Evolutionary conservation across 768 basidiomycete genomes (phyloP).

Genomic region (Jaapia argillacea): DNA sequence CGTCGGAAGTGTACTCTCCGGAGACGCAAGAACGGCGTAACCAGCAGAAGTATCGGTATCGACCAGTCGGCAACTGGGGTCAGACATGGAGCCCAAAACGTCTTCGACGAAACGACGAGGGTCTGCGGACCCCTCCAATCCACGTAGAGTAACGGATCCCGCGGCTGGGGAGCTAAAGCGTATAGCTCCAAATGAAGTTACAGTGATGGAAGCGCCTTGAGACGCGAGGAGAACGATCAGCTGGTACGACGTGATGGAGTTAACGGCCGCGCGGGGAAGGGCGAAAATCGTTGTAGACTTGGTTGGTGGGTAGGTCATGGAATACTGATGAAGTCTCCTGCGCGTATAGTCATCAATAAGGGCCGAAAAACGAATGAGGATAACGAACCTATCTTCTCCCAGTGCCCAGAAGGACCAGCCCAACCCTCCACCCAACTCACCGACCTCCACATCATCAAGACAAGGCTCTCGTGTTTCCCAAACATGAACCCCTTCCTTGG

Average conservation of each 20-base stretch:
- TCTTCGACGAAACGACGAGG: conserved; percentile 1
- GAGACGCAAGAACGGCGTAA: neutral
- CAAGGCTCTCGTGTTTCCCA: conserved; percentile 2
- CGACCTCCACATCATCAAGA: conserved; percentile 10
- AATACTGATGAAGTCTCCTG: conserved; percentile 1
- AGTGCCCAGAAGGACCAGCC: conserved; percentile 17
- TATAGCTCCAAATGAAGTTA: conserved; percentile 1
- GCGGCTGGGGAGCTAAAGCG: conserved; percentile 5
- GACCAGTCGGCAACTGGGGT: neutral
- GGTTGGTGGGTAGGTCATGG: neutral
- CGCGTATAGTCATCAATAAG: neutral
- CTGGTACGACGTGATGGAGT: conserved; percentile 8
- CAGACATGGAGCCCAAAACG: neutral
- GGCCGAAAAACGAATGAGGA: neutral
- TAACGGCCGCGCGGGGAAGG: conserved; percentile 5
- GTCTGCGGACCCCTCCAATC: no score
- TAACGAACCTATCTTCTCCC: neutral
- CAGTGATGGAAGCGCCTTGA: conserved; percentile 4
- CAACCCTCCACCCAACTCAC: conserved; percentile 11
- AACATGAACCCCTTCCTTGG: conserved; percentile 4
- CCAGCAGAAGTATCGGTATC: neutral
- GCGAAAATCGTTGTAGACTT: conserved; percentile 9
- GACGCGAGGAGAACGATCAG: conserved; percentile 11
- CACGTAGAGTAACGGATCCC: no score
- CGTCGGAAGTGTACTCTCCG: neutral